Evolutionary conservation across 2,329 filamentous ascomycete genomes (phyloP), one percentile per base, ranked within the genome.

Genomic region (Aspergillus sp.): DNA sequence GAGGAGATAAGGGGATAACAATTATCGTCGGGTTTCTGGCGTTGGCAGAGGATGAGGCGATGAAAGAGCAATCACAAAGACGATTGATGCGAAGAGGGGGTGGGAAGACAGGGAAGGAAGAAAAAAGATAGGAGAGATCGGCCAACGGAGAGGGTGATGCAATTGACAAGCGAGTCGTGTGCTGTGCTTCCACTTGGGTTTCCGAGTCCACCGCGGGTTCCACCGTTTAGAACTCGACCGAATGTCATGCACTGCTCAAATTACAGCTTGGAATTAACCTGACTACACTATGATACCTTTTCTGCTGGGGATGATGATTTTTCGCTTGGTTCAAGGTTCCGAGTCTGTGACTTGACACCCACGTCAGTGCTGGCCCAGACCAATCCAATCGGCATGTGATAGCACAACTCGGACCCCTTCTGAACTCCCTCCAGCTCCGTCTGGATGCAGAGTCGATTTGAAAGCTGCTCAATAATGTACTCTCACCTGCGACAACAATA

Each of bases 91-190:
- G 64, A 68, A 63, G 58, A 48, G 41, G 51, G 58, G 22, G 46
- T 17, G 38, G 28, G 43, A 57, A 31, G 49, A 61, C 34, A 48
- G 23, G 59, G 43, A 61, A 57, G 28, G 50, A 61, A 48, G 34
- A 51, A 51, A 60, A 62, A 59, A 60, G 60, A 61, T 63, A 63
- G 61, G 63, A 60, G 58, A 58, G 41, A 56, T 56, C 54, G 34
- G 45, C 52, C 34, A 41, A 54, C 50, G 22, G 38, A 30, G 53
- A 55, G 59, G 60, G 64, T 66, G 64, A 66, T 66, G 64, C 64
- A 68, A 68, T 68, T 61, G 61, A 61, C 64, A 68, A 68, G 66
- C 66, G 66, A 64, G 57, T 57, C 55, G 55, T 57, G 63, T 66
- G 60, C 63, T 65, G 63, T 66, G 65, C 63, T 64, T 63, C 57